These are phyloP conservation scores for Porodaedalea pini DNA, from an alignment of 1,284 basidiomycete genomes.

Conservation along the genomic window DNA sequence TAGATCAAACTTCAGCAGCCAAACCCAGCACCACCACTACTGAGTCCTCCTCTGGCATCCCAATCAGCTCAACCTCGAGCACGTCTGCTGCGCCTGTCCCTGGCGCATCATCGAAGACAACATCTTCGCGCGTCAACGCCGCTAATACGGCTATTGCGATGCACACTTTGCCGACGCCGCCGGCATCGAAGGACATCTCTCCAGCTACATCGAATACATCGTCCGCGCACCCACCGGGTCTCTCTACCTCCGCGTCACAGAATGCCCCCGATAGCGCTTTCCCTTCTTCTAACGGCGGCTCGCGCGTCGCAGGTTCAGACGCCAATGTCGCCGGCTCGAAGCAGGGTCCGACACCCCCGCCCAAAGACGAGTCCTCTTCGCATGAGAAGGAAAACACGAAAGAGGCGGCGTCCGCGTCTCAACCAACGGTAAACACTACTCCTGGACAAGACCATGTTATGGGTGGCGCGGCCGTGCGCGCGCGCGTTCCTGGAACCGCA, in stretches of 20 bases:
- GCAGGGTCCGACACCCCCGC: neutral
- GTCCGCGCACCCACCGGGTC: neutral
- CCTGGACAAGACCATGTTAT: slow-evolving; percentile 4
- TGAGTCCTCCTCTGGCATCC: no score
- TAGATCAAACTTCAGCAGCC: neutral
- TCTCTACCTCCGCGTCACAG: neutral
- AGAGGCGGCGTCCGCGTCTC: no score
- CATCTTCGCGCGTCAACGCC: neutral
- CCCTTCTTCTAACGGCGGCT: neutral
- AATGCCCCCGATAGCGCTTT: neutral
- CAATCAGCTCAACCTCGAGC: neutral
- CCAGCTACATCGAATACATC: neutral
- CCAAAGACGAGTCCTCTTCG: neutral
- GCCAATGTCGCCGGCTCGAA: no score
- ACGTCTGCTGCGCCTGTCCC: neutral
- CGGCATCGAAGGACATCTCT: neutral
- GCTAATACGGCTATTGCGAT: neutral
- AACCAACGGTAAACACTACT: neutral
- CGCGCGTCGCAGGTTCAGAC: neutral
- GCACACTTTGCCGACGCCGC: neutral
- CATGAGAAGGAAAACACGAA: neutral
- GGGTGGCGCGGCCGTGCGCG: neutral
- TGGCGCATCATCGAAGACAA: neutral
- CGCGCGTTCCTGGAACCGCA: neutral
- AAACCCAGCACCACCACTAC: neutral